Evolutionary conservation across 1,139 yeast species (phyloP), one percentile per base, ranked within the genome.

Genomic region (Eremothecium coryli): DNA sequence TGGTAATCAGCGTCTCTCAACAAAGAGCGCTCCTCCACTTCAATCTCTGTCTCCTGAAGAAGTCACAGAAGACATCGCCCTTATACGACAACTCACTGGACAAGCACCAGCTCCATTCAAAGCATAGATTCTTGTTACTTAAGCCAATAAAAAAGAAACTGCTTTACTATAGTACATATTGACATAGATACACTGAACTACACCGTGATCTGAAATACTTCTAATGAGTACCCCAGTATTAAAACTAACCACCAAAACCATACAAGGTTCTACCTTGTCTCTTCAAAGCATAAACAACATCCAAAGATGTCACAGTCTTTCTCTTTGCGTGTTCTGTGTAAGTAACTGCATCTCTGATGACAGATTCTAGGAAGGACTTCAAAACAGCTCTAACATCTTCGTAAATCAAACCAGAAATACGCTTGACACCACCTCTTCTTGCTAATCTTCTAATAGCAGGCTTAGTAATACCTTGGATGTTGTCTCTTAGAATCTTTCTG

Each of bases 371-470:
- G 79, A 86, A 86, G 44, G 93, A 73, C 72, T 85, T 85, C 56
- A 86, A 75, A 52, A 86, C 95, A 52, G 80, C 86, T 73, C 96
- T 82, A 60, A 88, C 94, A 73, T 86, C 95, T 70, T 86, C 96
- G 73, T 86, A 86, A 65, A 86, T 86, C 64, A 85, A 75, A 61
- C 94, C 96, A 48, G 96, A 86, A 60, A 86, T 86, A 81, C 96
- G 94, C 80, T 86, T 86, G 62, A 86, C 96, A 82, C 96, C 96
- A 72, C 96, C 96, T 82, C 96, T 85, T 78, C 96, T 86, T 42
- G 96, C 96, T 60, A 86, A 80, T 81, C 96, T 86, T 73, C 96
- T 85, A 64, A 86, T 86, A 60, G 96, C 96, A 65, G 96, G 96
- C 77, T 86, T 86, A 48, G 96, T 86, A 63, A 86, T 86, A 74